Evolutionary conservation across 1,139 yeast genomes (phyloP), one percentile per base, ranked within the genome.

Genomic region (Kodamaea fungicola): DNA sequence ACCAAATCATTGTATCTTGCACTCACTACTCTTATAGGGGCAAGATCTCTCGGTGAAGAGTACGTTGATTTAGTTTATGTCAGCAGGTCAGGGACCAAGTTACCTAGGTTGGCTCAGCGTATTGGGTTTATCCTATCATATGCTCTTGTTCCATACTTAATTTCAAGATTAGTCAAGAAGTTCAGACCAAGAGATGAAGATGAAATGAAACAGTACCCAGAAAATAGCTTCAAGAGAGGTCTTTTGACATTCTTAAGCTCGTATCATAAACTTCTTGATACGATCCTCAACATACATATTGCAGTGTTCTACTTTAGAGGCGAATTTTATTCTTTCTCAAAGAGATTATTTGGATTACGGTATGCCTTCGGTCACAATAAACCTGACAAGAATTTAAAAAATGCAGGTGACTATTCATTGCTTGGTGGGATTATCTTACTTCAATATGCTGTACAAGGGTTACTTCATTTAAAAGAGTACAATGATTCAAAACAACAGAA

Each of bases 41-140:
- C 87, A 4, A 69, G 94, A 40, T 90, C 97, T 0, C 64, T 90
- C 25, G 98, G 98, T 0, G 97, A 90, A 56, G 97, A 92, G 59
- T 90, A 90, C 57, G 92, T 90, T 12, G 96, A 90, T 59, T 65
- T 90, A 41, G 66, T 83, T 12, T 87, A 88, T 52, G 85, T 86
- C 6, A 71, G 57, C 41, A 67, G 71, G 41, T 61, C 59, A 37
- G 87, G 81, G 1, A 65, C 50, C 21, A 52, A 64, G 22, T 57
- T 83, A n/a, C 84, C 87, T 2, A 64, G 60, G 29, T 24, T 66
- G 1, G n/a, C 60, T 7, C 64, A 67, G n/a, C 61, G 83, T 40
- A 33, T 78, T 1, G 74, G 76, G 9, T 83, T 80, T 47, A 60
- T 82, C 1, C 32, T 71, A 2, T 64, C 79, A 1, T 82, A 79